Evolutionary conservation across 1,139 yeast genomes (phyloP), one percentile per base, ranked within the genome.

Genomic region (Yueomyces sp.): DNA sequence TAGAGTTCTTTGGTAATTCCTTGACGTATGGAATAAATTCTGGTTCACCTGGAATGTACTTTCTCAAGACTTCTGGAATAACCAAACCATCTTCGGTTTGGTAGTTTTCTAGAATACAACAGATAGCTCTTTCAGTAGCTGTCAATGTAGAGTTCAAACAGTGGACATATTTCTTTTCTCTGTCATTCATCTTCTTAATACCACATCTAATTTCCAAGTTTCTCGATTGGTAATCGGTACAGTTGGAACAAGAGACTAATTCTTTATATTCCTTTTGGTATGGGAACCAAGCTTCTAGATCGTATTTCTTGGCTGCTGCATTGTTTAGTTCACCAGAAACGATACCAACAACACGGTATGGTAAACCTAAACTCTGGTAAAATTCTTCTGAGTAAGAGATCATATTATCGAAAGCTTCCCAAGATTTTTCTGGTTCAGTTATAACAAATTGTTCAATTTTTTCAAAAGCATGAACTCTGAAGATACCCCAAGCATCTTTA

Each of bases 251-350:
- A 28, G 96, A 86, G 47, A 93, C 98, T 58, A 91, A 78, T 72
- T 91, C 99, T 72, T 93, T 93, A 72, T 85, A 93, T 69, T 93
- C 98, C 66, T 87, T 76, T 74, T 91, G 98, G 84, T 74, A 91
- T 61, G 99, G 99, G 94, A 91, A 93, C 99, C 99, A 91, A 40
- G 99, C 99, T 73, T 91, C 99, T 63, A 91, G 75, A 69, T 91
- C 99, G 72, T 81, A 91, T 69, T 91, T 91, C 75, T 91, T 91
- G 53, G 98, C 96, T 48, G 98, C 98, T 44, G 99, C 97, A 57
- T 93, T 91, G 75, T 93, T 93, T 64, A 93, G 78, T 70, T 91
- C 99, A 54, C 98, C 98, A 48, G 96, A 85, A 48, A 93, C 98
- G 66, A 93, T 91, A 54, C 95, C 95, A 49, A 93, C 98, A 48